These are phyloP conservation scores for Verbena officinalis DNA, from an alignment of 257 asterid genomes.

Conservation along the genomic window DNA sequence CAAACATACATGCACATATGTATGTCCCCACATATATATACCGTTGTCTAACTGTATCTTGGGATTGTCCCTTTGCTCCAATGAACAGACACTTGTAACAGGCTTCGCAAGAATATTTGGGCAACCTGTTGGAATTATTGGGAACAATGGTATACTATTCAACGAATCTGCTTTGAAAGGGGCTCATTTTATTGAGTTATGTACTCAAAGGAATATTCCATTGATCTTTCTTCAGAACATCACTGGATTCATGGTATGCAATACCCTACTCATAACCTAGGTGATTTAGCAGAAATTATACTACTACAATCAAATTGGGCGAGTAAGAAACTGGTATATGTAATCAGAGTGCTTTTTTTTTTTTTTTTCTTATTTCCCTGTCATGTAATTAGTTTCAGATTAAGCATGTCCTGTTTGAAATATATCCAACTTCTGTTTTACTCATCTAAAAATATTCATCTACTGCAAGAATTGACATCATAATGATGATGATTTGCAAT, in stretches of 20 bases:
- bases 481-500: slow-evolving; percentile 5
- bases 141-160: slow-evolving; percentile 89
- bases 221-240: slow-evolving; percentile 94
- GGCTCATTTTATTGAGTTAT: slow-evolving; percentile 91
- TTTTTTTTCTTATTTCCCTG: not conserved
- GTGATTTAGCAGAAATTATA: slow-evolving; percentile 18
- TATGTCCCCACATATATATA: not conserved
- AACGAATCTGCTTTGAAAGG: slow-evolving; percentile 98
- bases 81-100: slow-evolving; percentile 84
- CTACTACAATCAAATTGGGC: not conserved
- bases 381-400: slow-evolving; percentile 16
- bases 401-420: slow-evolving; percentile 4
- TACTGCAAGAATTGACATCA: slow-evolving; percentile 12
- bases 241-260: slow-evolving; percentile 89
- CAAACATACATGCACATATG: too few species aligned
- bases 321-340: slow-evolving; percentile 5
- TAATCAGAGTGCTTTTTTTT: not conserved
- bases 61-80: slow-evolving; percentile 20
- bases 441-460: not conserved
- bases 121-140: slow-evolving; percentile 93
- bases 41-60: slow-evolving; percentile 3
- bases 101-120: slow-evolving; percentile 93
- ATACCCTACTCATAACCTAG: too few species aligned
- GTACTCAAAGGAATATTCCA: slow-evolving; percentile 90
- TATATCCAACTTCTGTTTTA: not conserved